Percentiles rank a stretch among this genome's conserved stretches.
These are phyloP conservation scores for Clarireedia homoeocarpa DNA, from an alignment of 2,329 filamentous ascomycete genomes.

Conservation along the genomic window DNA sequence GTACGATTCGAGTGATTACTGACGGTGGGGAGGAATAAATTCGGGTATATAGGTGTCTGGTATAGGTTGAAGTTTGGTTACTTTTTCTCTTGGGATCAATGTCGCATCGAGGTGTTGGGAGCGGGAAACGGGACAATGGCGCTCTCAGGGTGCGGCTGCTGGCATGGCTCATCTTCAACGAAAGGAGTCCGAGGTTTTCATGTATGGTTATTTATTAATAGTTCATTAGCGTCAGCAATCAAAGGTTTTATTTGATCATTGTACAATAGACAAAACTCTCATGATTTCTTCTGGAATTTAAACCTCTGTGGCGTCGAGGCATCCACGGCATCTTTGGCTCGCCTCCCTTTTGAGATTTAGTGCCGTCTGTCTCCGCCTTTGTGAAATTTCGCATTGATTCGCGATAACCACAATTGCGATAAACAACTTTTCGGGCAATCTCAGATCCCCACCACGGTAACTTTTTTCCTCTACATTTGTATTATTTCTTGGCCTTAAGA, in stretches of 20 bases:
- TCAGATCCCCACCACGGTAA: background rate
- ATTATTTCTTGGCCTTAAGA: background rate
- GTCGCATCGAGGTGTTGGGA: background rate
- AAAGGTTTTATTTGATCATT: background rate
- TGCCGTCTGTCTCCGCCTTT: background rate
- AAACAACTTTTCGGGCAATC: background rate
- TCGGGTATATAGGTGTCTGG: background rate
- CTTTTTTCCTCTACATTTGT: background rate
- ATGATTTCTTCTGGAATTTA: background rate
- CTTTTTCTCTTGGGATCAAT: slow-evolving; percentile 1
- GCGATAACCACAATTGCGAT: background rate
- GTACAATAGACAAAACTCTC: background rate
- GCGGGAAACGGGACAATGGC: slow-evolving; percentile 10
- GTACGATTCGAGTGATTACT: slow-evolving; percentile 19
- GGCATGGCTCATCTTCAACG: slow-evolving; percentile 21
- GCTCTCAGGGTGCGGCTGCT: slow-evolving; percentile 13
- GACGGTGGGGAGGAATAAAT: slow-evolving; percentile 8
- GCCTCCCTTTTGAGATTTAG: background rate
- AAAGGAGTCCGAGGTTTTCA: slow-evolving; percentile 11
- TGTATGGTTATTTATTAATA: slow-evolving; percentile 23
- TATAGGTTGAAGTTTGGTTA: background rate
- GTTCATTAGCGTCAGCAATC: slow-evolving; percentile 10
- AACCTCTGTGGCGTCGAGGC: too few relatives aligned
- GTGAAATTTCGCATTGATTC: background rate
- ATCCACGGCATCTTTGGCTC: too few relatives aligned